Evolutionary conservation across 805 yeast species (phyloP), one percentile per base, ranked within the genome.

Genomic region (Cyberlindnera bimundalis): DNA sequence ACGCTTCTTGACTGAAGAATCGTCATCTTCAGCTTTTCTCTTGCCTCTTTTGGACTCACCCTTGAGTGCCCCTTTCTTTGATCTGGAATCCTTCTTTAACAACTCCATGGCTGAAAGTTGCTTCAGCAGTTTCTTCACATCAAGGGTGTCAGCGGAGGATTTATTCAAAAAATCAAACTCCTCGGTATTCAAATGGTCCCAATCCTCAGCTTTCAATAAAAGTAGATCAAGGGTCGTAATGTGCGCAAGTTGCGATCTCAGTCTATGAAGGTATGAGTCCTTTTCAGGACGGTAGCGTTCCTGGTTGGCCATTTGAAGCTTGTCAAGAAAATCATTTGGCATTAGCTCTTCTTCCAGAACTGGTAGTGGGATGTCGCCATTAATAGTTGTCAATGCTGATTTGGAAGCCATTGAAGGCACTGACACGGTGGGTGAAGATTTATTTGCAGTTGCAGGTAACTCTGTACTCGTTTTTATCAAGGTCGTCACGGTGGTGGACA

Each of bases 121-220:
- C 34, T 58, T 58, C 34, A 56, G 24, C 19, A 58, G 43, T 39
- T 52, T 58, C 47, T 56, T 58, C 13, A 58, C 47, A 16, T 56
- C 58, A 6, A 48, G 42, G 18, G 45, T 55, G 23, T 58, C 61
- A 8, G 42, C 35, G 13, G 60, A 54, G 3, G 60, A 46, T 36
- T 40, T 50, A 34, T 52, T 50, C 16, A 58, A 33, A 38, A 56
- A 53, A 11, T 53, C 55, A 25, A 52, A 46, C 44, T 58, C 55
- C 34, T 55, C 59, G 6, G 45, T 39, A 37, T 56, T 58, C 14
- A 58, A 27, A 13, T 42, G 49, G 24, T 58, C 58, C 60, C 60
- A 56, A 27, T 51, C 50, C 24, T 52, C 58, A 10, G 58, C 45
- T 25, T 52, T 51, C 33, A 50, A 16, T 12, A 55, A 32, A 4